Base-by-base conservation (phyloP, 805 yeast species). In the Soucietia sequanensis region DNA sequence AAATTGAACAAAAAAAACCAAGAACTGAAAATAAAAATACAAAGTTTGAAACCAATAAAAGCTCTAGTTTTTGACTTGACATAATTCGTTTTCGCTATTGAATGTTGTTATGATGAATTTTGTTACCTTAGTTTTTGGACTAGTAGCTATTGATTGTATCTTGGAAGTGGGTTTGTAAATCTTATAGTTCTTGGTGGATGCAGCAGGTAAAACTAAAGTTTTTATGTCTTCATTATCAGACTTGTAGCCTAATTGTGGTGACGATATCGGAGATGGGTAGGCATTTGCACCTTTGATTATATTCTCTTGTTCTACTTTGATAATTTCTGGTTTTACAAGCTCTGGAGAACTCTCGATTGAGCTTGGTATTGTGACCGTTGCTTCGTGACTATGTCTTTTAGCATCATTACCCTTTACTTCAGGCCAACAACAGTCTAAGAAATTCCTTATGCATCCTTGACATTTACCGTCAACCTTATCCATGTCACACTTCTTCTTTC, bases 401-500 rank as follows among this genome's bases (percentile, higher is more conserved):
- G 23, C 27, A 28, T 33, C 34, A 34, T 27, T 23, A 18, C 39
- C 13, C 10, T 15, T 29, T 11, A 32, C 16, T 24, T 52, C 61
- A 3, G 70, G 64, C 74, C 74, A 68, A 39, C 65, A 56, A 39
- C 74, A 68, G 37, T 64, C 70, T 34, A 68, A 52, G 32, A 65
- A 68, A 56, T 68, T 68, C 40, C 74, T 52, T 5, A 65, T 56
- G 40, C 74, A 68, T 5, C 62, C 72, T 44, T 66, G 70, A 44
- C 74, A 68, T 43, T 68, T 68, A 5, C 73, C 73, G 37, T 60
- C 60, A 7, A 56, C 61, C 22, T 48, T 62, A 24, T 57, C 56
- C 42, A 76, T 76, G 47, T 78, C 83, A 56, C 85, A 79, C 60
- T 79, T 79, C 61, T 80, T 70, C 58, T 80, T 80, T 47, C 84